Conservation (phyloP, 306 rosid species). For the Medicago arabica region DNA sequence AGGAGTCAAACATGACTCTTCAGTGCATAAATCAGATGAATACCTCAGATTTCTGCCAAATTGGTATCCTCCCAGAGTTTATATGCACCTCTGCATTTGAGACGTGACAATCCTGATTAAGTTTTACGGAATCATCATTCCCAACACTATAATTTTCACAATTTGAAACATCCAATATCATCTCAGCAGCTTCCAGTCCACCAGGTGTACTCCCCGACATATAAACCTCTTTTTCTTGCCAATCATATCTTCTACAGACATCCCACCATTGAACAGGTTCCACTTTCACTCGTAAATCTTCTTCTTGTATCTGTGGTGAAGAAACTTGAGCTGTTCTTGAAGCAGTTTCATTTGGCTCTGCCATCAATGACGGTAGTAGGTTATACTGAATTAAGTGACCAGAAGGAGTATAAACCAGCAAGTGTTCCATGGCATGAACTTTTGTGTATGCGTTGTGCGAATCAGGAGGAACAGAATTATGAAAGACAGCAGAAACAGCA, state of each 20-base stretch:
- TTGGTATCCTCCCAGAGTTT: slow-evolving; percentile 80
- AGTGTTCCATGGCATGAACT: slow-evolving; percentile 74
- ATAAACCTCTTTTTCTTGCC: slow-evolving; percentile 87
- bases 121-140: slow-evolving; percentile 52
- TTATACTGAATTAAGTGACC: slow-evolving; percentile 84
- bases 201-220: slow-evolving; percentile 54
- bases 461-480: slow-evolving; percentile 63
- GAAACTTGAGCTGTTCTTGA: slow-evolving; percentile 57
- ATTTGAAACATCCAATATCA: slow-evolving; percentile 59
- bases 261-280: slow-evolving; percentile 99
- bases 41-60: slow-evolving; percentile 94
- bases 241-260: slow-evolving; percentile 83
- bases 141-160: slow-evolving; percentile 54
- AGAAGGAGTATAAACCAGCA: slow-evolving; percentile 81
- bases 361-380: slow-evolving; percentile 71
- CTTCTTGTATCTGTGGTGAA: slow-evolving; percentile 76
- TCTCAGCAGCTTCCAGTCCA: slow-evolving; percentile 55
- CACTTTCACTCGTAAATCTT: slow-evolving; percentile 84
- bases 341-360: slow-evolving; percentile 68
- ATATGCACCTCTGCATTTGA: slow-evolving; percentile 93
- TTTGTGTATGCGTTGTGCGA: slow-evolving; percentile 49
- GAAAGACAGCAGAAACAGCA: slow-evolving; percentile 88
- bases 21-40: slow-evolving; percentile 37
- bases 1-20: slow-evolving; percentile 36
- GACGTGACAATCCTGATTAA: slow-evolving; percentile 62